Percentiles rank a stretch among this genome's conserved stretches.
phyloP scores from a whole-genome alignment of 2,329 filamentous ascomycete genomes.

The Diplodia seriata region DNA sequence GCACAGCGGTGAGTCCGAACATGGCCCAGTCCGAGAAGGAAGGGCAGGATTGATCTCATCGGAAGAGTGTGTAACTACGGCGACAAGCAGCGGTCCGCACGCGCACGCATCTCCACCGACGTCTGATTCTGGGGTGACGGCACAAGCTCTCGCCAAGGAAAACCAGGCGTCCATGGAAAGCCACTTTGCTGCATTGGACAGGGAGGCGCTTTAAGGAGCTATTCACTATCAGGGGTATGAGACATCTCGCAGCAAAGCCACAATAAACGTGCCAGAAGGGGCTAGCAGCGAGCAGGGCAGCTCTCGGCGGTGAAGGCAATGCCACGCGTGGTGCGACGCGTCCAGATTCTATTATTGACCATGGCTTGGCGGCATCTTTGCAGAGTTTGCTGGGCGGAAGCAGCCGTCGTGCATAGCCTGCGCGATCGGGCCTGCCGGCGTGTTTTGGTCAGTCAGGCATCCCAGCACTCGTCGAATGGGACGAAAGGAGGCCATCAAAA shows the following conservation, averaged over 20 bases:
- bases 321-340: constrained; percentile 18
- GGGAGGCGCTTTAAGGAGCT: background rate
- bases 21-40: constrained; percentile 3
- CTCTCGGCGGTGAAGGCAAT: background rate
- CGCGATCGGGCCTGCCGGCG: constrained; percentile 6
- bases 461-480: background rate
- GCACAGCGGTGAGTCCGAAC: background rate
- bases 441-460: background rate
- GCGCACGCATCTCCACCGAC: constrained; percentile 4
- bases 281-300: background rate
- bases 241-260: constrained; percentile 8
- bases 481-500: constrained; percentile 1
- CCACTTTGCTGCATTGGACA: constrained; percentile 18
- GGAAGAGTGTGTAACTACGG: background rate
- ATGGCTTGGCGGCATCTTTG: background rate
- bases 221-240: constrained; percentile 8
- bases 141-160: constrained; percentile 19
- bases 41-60: background rate
- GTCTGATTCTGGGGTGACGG: constrained; percentile 23
- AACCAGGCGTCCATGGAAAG: background rate
- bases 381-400: no score
- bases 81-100: background rate
- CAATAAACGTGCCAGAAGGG: background rate
- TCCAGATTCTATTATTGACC: background rate
- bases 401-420: background rate